Base-by-base conservation (phyloP, 257 asterid species). In the Solanum acaule region DNA sequence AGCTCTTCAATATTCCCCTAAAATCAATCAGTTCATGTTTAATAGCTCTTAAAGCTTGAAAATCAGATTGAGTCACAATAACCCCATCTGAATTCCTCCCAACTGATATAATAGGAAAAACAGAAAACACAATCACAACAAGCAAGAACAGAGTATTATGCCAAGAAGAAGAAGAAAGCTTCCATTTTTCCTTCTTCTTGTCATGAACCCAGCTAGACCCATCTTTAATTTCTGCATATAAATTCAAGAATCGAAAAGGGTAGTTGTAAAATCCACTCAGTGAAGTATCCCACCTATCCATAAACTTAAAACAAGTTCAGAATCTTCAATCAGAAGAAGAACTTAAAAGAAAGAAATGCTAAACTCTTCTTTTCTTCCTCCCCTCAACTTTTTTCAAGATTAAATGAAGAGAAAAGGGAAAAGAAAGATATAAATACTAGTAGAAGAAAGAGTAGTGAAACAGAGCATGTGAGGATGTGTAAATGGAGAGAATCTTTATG, bases 1-100 rank as follows among this genome's bases (percentile, higher is more conserved):
- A 96, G 94, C 95, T 93, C 83, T 88, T 89, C 70, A 96, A 44
- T 33, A 92, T 91, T 6, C 98, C 96, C 44, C 85, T 90, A 38
- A 84, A 46, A 49, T 96, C 99, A 2, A 93, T 87, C 35, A 93
- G 38, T 5, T 92, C 94, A 25, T 85, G 87, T 25, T 92, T 95
- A 8, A 95, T 20, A 16, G 95, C 92, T 61, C 34, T 89, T 1
- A 95, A 91, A 18, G 95, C 92, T 87, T 90, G 94, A 46, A 84
- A 92, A 77, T 95, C 95, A n/a, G 92, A 72, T 79, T 77, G 88
- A 3, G 93, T 92, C 1, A 94, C 93, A 29, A 90, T 78, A 16
- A 93, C 89, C 6, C 95, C 96, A 70, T 89, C 95, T 89, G 91
- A 49, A 38, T 23, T 84, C 85, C 84, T 75, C 40, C 35, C 56